Evolutionary conservation across 306 rosid species (phyloP).

Genomic region (Lotus japonicus): DNA sequence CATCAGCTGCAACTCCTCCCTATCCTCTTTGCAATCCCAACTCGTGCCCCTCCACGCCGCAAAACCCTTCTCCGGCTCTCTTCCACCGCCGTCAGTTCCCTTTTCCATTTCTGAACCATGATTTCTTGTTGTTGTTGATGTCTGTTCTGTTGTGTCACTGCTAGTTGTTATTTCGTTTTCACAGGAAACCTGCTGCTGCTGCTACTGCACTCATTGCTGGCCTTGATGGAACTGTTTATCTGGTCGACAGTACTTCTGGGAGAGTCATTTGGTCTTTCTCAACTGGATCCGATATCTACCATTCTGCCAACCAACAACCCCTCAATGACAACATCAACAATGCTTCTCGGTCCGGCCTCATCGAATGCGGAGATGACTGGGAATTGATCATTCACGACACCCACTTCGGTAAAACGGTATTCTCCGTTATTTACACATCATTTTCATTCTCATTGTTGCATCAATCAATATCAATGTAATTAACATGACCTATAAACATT

Average conservation of each 20-base stretch:
- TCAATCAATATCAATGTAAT: too few species aligned
- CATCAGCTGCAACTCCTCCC: too few species aligned
- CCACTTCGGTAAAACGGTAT: constrained; percentile 47
- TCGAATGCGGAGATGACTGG: constrained; percentile 73
- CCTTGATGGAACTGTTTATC: constrained; percentile 47
- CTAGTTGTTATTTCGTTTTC: too few species aligned
- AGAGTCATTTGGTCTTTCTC: constrained; percentile 52
- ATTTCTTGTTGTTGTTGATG: too few species aligned
- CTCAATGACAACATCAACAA: not conserved
- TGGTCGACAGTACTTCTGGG: constrained; percentile 40
- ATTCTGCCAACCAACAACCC: constrained; percentile 41
- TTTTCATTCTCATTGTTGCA: not conserved
- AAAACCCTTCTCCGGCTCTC: constrained; percentile 18
- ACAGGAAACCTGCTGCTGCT: not conserved
- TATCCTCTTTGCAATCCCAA: not conserved
- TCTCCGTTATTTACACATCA: not conserved
- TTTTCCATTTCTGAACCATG: too few species aligned
- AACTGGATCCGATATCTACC: constrained; percentile 53
- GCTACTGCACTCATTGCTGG: constrained; percentile 43
- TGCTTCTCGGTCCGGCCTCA: constrained; percentile 2
- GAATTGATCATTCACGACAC: constrained; percentile 31
- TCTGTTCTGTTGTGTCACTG: too few species aligned
- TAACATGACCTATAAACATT: not conserved
- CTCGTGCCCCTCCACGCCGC: constrained; percentile 1
- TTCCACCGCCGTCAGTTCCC: not conserved